phyloP scores from a whole-genome alignment of 352 stramenopile genomes.

The Phytophthora uliginosa region DNA sequence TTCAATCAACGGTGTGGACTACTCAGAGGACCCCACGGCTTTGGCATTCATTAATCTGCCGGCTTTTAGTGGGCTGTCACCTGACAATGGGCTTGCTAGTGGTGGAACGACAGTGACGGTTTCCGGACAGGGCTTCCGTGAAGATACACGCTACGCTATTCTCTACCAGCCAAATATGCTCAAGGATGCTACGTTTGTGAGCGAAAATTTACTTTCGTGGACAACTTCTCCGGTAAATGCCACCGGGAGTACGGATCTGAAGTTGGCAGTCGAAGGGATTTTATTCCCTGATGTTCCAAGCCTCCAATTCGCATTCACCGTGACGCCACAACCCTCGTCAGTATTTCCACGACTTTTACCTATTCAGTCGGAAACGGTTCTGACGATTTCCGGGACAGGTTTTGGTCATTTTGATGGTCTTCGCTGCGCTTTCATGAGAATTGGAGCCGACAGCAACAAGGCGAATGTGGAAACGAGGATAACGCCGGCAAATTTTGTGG shows the following conservation, averaged over 20 bases:
- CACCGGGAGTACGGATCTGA: background rate
- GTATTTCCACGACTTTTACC: conserved; percentile 34
- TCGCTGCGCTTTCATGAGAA: conserved; percentile 25
- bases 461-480: background rate
- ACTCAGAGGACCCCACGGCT: conserved; percentile 6
- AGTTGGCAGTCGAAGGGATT: conserved; percentile 20
- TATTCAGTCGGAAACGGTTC: conserved; percentile 13
- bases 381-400: conserved; percentile 34
- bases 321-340: background rate
- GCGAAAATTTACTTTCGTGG: conserved; percentile 32
- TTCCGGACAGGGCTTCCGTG: conserved; percentile 30
- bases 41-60: conserved; percentile 28
- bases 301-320: conserved; percentile 34
- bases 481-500: conserved; percentile 28
- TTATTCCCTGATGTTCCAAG: conserved; percentile 13
- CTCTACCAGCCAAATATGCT: conserved; percentile 7
- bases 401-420: conserved; percentile 33
- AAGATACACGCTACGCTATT: conserved; percentile 31
- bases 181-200: conserved; percentile 24
- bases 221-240: conserved; percentile 18
- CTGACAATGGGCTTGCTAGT: conserved; percentile 28
- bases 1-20: conserved; percentile 47
- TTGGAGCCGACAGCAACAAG: background rate
- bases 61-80: conserved; percentile 15
- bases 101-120: conserved; percentile 38